Evolutionary conservation across 768 basidiomycete species (phyloP), one percentile per base, ranked within the genome.

Genomic region (Dentipellis sp.): DNA sequence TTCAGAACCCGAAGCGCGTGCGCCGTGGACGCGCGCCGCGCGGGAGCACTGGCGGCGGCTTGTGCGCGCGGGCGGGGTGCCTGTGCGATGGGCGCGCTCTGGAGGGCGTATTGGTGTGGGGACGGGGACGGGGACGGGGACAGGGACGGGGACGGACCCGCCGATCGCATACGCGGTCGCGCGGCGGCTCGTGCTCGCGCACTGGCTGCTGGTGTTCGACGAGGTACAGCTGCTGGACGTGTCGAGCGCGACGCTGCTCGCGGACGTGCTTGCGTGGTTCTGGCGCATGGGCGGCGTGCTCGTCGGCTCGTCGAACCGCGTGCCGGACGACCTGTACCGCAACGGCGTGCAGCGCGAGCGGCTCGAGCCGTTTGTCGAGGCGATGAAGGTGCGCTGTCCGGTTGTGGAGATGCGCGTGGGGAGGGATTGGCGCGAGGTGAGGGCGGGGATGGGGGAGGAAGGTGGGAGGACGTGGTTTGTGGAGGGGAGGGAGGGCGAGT

Each of bases 211-310:
- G 29, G 75, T 77, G 19, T 81, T 83, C 65, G 81, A 83, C 59
- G 79, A 84, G 66, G 67, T 83, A 2, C 82, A 83, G 63, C 72
- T 83, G 5, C 74, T 82, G 6, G 81, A 82, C 63, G 78, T 82
- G 1, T 81, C 81, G 0, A 80, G 79, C 35, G 80, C 82, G 1
- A 72, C 72, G 7, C 68, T 79, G 1, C 68, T 78, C 4, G 73
- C 74, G 7, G 75, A 77, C 56, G 79, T 83, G 5, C 65, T 83
- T 14, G 75, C 78, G 11, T 83, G 79, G 79, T 83, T 78, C 62
- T 83, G 80, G 82, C 72, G 81, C 5, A 72, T 85, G 65, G 82
- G 80, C 16, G 80, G 81, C 2, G 77, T 83, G 7, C 71, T 84
- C 39, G 70, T 75, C 23, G 72, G 73, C 34, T 73, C 69, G 21